Evolutionary conservation across 169 alveolate species (phyloP).

Genomic region (Plasmodium sp.): DNA sequence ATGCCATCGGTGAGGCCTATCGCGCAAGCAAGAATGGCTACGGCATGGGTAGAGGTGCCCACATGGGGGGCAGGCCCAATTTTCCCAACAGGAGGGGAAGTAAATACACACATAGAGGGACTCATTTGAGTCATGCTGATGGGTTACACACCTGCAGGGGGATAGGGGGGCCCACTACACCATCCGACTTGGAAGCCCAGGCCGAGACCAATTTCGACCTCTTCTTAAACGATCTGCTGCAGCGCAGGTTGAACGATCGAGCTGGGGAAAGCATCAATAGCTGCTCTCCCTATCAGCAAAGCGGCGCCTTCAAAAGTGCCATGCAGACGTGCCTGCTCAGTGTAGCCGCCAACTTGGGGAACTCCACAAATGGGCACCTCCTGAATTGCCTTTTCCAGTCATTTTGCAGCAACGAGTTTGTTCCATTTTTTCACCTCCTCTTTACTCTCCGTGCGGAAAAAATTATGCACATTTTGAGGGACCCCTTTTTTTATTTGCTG

Average conservation of each 20-base stretch:
- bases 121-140: neutral
- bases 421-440: conserved; percentile 32
- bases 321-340: conserved; percentile 4
- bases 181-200: neutral
- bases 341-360: conserved; percentile 2
- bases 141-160: neutral
- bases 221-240: neutral
- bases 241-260: neutral
- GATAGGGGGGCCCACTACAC: neutral
- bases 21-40: neutral
- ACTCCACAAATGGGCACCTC: neutral
- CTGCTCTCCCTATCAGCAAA: neutral
- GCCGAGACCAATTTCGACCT: neutral
- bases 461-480: conserved; percentile 6
- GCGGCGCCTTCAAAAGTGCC: neutral
- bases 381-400: conserved; percentile 21
- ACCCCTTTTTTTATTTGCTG: conserved; percentile 57
- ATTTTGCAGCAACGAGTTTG: conserved; percentile 18
- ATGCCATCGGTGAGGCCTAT: neutral
- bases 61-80: neutral
- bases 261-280: too few relatives aligned
- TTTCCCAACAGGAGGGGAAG: neutral
- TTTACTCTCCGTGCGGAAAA: conserved; percentile 4
- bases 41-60: neutral
- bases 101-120: neutral